Conservation (phyloP, 2,329 filamentous ascomycete species). For the Aureobasidium sp. region DNA sequence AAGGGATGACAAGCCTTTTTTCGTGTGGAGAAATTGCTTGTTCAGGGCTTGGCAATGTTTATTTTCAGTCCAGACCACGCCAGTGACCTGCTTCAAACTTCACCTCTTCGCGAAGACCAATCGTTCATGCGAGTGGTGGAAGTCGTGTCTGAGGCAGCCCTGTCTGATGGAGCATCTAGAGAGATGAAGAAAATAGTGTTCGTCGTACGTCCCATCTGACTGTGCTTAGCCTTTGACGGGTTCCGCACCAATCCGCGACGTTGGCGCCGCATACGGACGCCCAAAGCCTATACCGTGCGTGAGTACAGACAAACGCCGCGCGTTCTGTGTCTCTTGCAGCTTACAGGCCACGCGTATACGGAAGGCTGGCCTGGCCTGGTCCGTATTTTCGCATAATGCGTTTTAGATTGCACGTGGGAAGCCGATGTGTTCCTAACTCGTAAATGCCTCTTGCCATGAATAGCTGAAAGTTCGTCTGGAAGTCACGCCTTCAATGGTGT, state of each 20-base stretch:
- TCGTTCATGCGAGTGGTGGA: not conserved
- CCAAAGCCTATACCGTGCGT: not conserved
- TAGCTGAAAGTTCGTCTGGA: not conserved
- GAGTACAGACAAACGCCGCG: not conserved
- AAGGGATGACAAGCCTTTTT: not conserved
- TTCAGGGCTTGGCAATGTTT: not conserved
- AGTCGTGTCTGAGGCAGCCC: not conserved
- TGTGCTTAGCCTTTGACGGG: not conserved
- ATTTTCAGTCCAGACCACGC: not conserved
- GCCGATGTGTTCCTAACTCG: not conserved
- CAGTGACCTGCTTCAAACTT: not conserved
- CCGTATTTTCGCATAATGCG: not conserved
- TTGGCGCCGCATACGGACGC: constrained; percentile 1
- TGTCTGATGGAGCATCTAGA: not conserved
- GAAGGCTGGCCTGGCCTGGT: not conserved
- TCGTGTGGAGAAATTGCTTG: not conserved
- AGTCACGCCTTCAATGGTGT: not conserved
- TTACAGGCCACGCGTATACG: not conserved
- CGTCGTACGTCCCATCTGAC: not conserved
- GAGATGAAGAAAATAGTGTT: too few relatives aligned
- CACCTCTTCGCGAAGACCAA: not conserved
- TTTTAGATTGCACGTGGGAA: not conserved
- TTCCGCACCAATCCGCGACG: not conserved
- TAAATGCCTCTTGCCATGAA: not conserved
- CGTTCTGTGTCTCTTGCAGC: not conserved